phyloP scores from a whole-genome alignment of 768 basidiomycete genomes.

The Mycena albidolilacea region DNA sequence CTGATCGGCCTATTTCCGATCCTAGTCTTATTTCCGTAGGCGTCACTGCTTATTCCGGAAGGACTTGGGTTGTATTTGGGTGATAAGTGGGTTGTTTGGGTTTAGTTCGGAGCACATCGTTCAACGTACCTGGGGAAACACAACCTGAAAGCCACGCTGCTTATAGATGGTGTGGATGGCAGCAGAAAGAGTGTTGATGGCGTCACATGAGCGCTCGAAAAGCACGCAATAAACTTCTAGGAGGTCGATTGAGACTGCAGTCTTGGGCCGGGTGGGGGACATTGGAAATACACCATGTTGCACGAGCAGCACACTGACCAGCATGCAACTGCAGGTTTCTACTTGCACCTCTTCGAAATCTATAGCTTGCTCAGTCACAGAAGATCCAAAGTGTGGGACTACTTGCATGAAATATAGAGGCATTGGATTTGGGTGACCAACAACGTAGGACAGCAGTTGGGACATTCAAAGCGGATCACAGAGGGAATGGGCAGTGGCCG shows the following conservation, averaged over 20 bases:
- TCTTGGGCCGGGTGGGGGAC: constrained; percentile 32
- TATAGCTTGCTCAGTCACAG: neutral
- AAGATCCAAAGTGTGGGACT: neutral
- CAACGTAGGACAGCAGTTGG: neutral
- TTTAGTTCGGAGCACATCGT: too few relatives aligned
- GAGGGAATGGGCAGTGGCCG: neutral
- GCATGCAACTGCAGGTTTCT: constrained; percentile 13
- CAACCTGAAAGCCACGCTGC: constrained; percentile 42
- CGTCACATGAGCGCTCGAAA: constrained; percentile 56
- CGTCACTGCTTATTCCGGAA: too few relatives aligned
- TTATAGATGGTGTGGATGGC: constrained; percentile 50
- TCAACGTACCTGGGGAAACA: constrained; percentile 40
- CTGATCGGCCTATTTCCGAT: too few relatives aligned
- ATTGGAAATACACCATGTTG: constrained; percentile 39
- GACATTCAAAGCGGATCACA: neutral
- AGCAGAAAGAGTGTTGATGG: constrained; percentile 43
- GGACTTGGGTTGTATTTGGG: too few relatives aligned
- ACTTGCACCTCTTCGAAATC: neutral
- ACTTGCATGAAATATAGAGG: neutral
- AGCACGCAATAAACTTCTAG: constrained; percentile 43
- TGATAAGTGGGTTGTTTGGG: too few relatives aligned
- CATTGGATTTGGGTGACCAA: neutral
- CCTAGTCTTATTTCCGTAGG: too few relatives aligned
- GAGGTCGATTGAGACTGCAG: constrained; percentile 38
- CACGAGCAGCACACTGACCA: constrained; percentile 27